phyloP scores from a whole-genome alignment of 2,329 filamentous ascomycete species.

The Lecanicillium sp. region DNA sequence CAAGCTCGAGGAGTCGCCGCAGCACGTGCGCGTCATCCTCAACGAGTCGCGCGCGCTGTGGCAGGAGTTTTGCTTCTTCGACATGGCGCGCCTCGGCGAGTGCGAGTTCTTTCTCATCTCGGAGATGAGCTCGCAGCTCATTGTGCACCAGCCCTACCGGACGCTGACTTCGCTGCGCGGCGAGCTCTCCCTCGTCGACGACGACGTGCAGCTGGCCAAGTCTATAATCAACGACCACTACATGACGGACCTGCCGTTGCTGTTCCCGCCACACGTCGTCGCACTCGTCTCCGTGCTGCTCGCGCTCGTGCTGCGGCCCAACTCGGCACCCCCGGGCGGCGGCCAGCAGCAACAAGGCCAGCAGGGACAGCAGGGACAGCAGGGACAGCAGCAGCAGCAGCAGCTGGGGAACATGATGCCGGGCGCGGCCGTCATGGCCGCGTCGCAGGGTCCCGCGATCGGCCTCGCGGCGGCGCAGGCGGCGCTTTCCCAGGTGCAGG shows the following conservation, averaged over 20 bases:
- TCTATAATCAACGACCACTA: constrained; percentile 88
- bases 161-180: constrained; percentile 66
- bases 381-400: no score
- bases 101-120: constrained; percentile 91
- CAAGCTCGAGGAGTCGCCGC: constrained; percentile 96
- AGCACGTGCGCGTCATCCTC: constrained; percentile 88
- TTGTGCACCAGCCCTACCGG: constrained; percentile 86
- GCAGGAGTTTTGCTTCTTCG: constrained; percentile 70
- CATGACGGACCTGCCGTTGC: constrained; percentile 82
- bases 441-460: no score
- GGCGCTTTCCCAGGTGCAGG: constrained; percentile 42
- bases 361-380: no score
- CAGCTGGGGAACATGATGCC: no score
- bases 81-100: constrained; percentile 81
- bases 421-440: constrained; percentile 23
- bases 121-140: constrained; percentile 83
- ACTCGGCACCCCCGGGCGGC: constrained; percentile 23
- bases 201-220: constrained; percentile 72
- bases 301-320: constrained; percentile 72
- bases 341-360: no score
- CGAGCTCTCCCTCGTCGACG: constrained; percentile 65
- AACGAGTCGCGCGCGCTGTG: constrained; percentile 80
- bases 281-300: constrained; percentile 83
- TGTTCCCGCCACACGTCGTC: constrained; percentile 80
- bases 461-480: constrained; percentile 46